Evolutionary conservation across 768 basidiomycete species (phyloP).

Genomic region (Multifurca ochricompacta): DNA sequence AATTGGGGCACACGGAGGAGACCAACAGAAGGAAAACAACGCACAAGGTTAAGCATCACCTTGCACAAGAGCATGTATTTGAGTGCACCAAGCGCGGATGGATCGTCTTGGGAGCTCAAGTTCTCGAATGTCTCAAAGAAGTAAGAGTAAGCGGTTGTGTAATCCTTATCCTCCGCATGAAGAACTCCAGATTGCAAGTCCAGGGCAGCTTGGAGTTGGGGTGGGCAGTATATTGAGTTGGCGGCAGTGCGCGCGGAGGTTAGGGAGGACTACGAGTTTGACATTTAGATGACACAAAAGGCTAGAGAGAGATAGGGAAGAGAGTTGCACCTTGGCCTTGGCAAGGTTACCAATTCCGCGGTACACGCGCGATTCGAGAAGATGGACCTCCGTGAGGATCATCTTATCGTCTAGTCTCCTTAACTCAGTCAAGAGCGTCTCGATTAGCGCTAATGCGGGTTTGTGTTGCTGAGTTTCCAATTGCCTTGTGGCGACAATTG

Average conservation of each 20-base stretch:
- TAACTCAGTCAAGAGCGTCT: conserved; percentile 82
- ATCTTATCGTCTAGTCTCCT: conserved; percentile 95
- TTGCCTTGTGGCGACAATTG: conserved; percentile 35
- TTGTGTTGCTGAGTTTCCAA: conserved; percentile 72
- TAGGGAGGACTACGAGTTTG: conserved; percentile 57
- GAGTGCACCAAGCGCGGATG: conserved; percentile 66
- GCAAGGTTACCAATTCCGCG: conserved; percentile 83
- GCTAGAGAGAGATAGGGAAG: background rate
- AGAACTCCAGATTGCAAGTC: conserved; percentile 74
- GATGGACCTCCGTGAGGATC: conserved; percentile 93
- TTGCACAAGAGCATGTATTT: conserved; percentile 99
- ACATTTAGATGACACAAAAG: background rate
- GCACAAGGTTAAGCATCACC: conserved; percentile 91
- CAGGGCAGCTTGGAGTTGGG: conserved; percentile 50
- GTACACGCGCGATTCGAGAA: conserved; percentile 88
- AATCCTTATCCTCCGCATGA: conserved; percentile 97
- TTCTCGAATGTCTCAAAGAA: conserved; percentile 97
- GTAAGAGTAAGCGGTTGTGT: conserved; percentile 94
- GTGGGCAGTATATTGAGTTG: conserved; percentile 90
- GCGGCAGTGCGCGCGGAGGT: conserved; percentile 90
- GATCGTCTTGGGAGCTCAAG: conserved; percentile 61
- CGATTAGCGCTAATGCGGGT: conserved; percentile 73
- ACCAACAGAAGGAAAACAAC: conserved; percentile 27
- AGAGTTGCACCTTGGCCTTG: conserved; percentile 67
- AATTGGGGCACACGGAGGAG: background rate